phyloP scores from a whole-genome alignment of 2,329 filamentous ascomycete species.

The Parascedosporium putredinis region DNA sequence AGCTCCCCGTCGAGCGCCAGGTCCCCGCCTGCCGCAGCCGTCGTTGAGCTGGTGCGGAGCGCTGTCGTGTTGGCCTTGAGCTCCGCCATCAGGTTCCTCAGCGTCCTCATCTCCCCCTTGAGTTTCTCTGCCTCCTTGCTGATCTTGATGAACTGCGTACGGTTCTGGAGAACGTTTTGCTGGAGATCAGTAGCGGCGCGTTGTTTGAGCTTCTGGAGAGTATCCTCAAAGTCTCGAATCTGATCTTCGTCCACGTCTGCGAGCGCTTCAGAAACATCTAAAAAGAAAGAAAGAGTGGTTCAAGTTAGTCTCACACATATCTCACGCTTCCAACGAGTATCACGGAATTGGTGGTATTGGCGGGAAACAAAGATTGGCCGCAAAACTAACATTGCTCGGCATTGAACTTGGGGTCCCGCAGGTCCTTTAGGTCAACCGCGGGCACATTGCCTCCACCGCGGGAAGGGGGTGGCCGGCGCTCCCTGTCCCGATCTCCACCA shows the following conservation, averaged over 20 bases:
- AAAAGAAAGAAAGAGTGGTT: conserved; percentile 7
- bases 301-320: too few species aligned
- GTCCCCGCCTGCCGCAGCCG: conserved; percentile 37
- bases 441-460: conserved; percentile 44
- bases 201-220: conserved; percentile 64
- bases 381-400: conserved; percentile 62
- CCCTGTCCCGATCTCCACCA: conserved; percentile 15
- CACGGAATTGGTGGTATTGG: too few species aligned
- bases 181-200: conserved; percentile 77
- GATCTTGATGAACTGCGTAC: conserved; percentile 97
- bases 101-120: conserved; percentile 86
- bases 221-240: conserved; percentile 70
- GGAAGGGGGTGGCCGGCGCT: conserved; percentile 43
- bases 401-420: conserved; percentile 69
- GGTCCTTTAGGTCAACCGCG: conserved; percentile 62
- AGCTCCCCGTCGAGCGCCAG: conserved; percentile 34
- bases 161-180: conserved; percentile 92
- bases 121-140: conserved; percentile 98
- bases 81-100: conserved; percentile 85
- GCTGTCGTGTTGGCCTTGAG: conserved; percentile 69
- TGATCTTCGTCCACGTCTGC: conserved; percentile 81
- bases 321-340: too few species aligned
- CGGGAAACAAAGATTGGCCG: too few species aligned
- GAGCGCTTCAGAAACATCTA: conserved; percentile 58
- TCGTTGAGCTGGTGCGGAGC: conserved; percentile 34